Percentiles rank a stretch among this genome's conserved stretches.
Evolutionary conservation across 2,329 filamentous ascomycete species (phyloP).

Genomic region (Colletotrichum brevisporum): DNA sequence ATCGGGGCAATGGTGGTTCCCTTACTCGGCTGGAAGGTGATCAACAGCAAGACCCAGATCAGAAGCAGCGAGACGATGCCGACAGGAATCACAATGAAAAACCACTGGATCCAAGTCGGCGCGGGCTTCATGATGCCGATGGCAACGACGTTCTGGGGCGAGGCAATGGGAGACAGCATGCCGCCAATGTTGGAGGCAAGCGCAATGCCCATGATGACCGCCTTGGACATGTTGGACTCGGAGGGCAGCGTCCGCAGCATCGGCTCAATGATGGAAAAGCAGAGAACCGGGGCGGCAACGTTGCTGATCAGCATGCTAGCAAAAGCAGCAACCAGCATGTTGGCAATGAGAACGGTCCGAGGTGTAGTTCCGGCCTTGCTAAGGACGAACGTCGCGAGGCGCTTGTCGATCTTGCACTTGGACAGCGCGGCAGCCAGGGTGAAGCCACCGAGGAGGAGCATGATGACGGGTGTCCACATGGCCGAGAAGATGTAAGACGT

Average conservation of each 20-base stretch:
- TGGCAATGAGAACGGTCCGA: conserved; percentile 90
- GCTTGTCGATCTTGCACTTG: conserved; percentile 98
- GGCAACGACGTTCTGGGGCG: conserved; percentile 96
- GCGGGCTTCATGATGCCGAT: conserved; percentile 94
- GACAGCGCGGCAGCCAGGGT: conserved; percentile 95
- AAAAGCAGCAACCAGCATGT: conserved; percentile 98
- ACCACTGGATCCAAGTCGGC: conserved; percentile 96
- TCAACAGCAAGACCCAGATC: conserved; percentile 89
- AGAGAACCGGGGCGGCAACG: conserved; percentile 95
- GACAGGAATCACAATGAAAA: conserved; percentile 94
- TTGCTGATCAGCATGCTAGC: conserved; percentile 99
- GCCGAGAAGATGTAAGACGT: conserved; percentile 89
- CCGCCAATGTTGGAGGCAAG: conserved; percentile 96
- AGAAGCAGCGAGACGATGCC: conserved; percentile 89
- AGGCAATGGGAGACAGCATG: conserved; percentile 96
- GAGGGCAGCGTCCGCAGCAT: conserved; percentile 93
- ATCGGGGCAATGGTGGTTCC: conserved; percentile 94
- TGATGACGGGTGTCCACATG: conserved; percentile 99
- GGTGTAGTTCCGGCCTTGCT: conserved; percentile 96
- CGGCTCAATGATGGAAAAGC: conserved; percentile 98
- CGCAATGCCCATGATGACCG: conserved; percentile 94
- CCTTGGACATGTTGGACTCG: conserved; percentile 94
- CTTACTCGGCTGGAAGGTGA: conserved; percentile 86
- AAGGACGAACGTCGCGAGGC: conserved; percentile 94
- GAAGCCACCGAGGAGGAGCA: conserved; percentile 96